Evolutionary conservation across 2,329 filamentous ascomycete genomes (phyloP).

Genomic region (Pseudocercospora musae): DNA sequence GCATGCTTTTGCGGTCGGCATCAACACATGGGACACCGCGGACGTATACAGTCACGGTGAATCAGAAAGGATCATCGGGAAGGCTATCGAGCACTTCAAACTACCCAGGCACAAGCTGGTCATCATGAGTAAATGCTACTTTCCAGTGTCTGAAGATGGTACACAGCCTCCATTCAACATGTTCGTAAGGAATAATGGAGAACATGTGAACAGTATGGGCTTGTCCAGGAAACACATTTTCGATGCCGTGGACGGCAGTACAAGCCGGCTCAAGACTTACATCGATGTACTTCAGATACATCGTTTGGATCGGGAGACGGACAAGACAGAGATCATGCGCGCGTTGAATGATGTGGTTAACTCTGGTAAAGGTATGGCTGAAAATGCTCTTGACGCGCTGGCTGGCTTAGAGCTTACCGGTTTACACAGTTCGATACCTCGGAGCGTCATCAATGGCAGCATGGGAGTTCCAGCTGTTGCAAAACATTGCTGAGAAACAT

Average conservation of each 20-base stretch:
- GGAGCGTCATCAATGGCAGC: constrained; percentile 53
- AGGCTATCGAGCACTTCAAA: constrained; percentile 61
- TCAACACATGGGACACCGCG: constrained; percentile 61
- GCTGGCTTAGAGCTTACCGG: neutral
- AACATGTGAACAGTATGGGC: constrained; percentile 49
- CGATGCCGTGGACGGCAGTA: constrained; percentile 59
- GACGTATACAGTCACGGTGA: constrained; percentile 61
- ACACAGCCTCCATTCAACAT: constrained; percentile 7
- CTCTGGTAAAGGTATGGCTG: constrained; percentile 45
- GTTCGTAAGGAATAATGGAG: constrained; percentile 4
- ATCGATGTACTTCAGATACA: constrained; percentile 63
- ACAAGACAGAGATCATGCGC: constrained; percentile 59
- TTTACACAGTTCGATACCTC: constrained; percentile 42
- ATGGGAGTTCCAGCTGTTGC: constrained; percentile 53
- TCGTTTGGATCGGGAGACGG: constrained; percentile 53
- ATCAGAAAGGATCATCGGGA: constrained; percentile 64
- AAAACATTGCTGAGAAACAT: constrained; percentile 54
- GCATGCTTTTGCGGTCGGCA: constrained; percentile 60
- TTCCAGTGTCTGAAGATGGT: constrained; percentile 39
- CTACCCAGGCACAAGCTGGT: constrained; percentile 64
- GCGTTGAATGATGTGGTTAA: constrained; percentile 54
- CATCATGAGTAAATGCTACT: constrained; percentile 63
- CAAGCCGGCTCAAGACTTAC: constrained; percentile 56
- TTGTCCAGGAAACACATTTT: constrained; percentile 63
- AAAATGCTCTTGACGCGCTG: constrained; percentile 33